Evolutionary conservation across 306 rosid genomes (phyloP).

Genomic region (Datisca glomerata): DNA sequence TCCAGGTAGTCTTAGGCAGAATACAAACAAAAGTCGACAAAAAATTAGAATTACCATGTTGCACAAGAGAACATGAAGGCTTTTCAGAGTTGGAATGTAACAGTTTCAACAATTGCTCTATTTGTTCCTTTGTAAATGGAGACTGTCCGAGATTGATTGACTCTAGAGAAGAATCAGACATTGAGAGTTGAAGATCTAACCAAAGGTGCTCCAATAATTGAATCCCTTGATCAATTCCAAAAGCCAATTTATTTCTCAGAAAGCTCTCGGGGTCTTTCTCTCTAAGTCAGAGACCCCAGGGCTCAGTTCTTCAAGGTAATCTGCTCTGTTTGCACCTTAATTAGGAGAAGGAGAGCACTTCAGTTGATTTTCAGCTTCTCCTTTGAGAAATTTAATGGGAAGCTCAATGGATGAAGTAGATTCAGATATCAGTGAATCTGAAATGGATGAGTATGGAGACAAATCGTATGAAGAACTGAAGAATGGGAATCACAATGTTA

Average conservation of each 20-base stretch:
- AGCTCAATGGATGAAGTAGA: conserved; percentile 29
- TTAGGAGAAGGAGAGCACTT: background rate
- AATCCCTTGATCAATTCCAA: background rate
- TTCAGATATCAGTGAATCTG: conserved; percentile 42
- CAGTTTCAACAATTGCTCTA: too few species aligned
- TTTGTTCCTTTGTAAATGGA: too few species aligned
- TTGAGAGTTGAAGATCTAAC: too few species aligned
- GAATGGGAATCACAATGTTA: conserved; percentile 42
- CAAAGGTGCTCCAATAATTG: too few species aligned
- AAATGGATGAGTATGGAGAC: conserved; percentile 40
- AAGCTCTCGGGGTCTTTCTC: background rate
- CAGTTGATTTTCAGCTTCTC: conserved; percentile 13
- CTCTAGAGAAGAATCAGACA: too few species aligned
- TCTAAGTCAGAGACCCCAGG: background rate
- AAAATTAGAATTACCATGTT: too few species aligned
- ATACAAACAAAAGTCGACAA: too few species aligned
- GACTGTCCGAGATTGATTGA: too few species aligned
- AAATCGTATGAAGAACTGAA: conserved; percentile 51
- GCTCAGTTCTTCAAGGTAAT: background rate
- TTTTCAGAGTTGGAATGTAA: too few species aligned
- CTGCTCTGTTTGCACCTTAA: background rate
- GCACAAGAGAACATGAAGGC: too few species aligned
- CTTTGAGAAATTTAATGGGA: conserved; percentile 25
- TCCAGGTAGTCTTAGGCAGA: too few species aligned
- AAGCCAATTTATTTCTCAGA: background rate